Conservation (phyloP, 495 filamentous ascomycete species). For the Penicillium macrosclerotiorum region DNA sequence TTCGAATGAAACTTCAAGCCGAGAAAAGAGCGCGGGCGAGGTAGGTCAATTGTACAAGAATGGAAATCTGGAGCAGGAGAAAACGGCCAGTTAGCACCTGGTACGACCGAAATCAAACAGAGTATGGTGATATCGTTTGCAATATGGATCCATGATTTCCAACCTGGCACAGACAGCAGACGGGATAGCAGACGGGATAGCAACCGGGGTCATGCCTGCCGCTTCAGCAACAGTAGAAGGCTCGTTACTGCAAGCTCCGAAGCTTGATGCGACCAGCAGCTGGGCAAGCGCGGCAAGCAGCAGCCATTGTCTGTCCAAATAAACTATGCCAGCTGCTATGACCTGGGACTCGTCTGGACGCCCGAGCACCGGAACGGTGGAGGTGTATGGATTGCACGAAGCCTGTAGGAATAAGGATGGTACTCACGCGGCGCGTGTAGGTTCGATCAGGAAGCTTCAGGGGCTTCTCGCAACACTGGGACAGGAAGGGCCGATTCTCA, state of each 20-base stretch:
- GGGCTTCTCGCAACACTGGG: constrained; percentile 1
- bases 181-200: too few relatives aligned
- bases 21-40: background rate
- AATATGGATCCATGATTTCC: too few relatives aligned
- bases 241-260: constrained; percentile 1
- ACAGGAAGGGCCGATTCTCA: constrained; percentile 3
- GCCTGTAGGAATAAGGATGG: constrained; percentile 1
- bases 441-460: constrained; percentile 15
- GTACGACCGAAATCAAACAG: background rate
- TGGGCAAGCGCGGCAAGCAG: constrained; percentile 2
- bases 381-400: background rate
- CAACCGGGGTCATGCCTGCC: background rate
- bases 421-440: constrained; percentile 24
- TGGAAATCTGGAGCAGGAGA: constrained; percentile 1
- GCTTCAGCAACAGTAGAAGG: background rate
- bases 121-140: background rate
- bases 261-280: constrained; percentile 9
- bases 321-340: too few relatives aligned
- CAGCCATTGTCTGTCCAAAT: background rate
- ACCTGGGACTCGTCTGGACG: too few relatives aligned
- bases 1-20: background rate
- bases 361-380: too few relatives aligned
- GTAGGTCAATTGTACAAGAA: constrained; percentile 3
- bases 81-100: constrained; percentile 3
- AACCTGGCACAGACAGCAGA: too few relatives aligned